These are phyloP conservation scores for Fusarium tanahbumbuense DNA, from an alignment of 2,329 filamentous ascomycete species.

Conservation along the genomic window DNA sequence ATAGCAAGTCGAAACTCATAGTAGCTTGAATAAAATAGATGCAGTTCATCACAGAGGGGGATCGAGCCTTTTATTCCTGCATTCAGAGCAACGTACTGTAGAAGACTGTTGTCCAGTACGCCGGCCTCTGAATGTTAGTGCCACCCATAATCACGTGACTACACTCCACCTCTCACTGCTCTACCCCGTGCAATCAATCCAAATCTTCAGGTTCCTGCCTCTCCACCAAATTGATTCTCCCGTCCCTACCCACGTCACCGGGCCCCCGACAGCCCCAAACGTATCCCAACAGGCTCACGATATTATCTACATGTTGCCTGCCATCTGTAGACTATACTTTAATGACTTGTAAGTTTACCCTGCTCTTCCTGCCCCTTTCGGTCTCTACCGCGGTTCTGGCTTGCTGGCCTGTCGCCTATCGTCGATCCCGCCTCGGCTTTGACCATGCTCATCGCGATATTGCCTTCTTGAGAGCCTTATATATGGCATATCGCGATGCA, in stretches of 20 bases:
- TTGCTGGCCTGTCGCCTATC: slow-evolving; percentile 52
- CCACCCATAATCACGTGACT: slow-evolving; percentile 35
- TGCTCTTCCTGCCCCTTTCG: slow-evolving; percentile 41
- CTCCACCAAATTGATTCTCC: slow-evolving; percentile 51
- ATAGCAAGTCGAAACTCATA: background rate
- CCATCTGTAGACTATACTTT: slow-evolving; percentile 57
- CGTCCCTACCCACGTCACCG: slow-evolving; percentile 50
- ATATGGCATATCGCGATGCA: slow-evolving; percentile 40
- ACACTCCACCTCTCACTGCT: slow-evolving; percentile 22
- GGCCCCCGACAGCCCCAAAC: slow-evolving; percentile 47
- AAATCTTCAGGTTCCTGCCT: slow-evolving; percentile 54
- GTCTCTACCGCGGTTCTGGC: slow-evolving; percentile 48
- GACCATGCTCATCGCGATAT: slow-evolving; percentile 52
- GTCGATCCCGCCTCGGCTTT: slow-evolving; percentile 52
- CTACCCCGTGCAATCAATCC: slow-evolving; percentile 48
- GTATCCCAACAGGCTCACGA: slow-evolving; percentile 40
- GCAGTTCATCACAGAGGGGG: background rate
- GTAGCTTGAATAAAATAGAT: background rate
- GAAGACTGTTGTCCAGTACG: background rate
- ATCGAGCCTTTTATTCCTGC: background rate
- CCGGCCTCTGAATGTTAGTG: background rate
- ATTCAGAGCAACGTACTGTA: background rate
- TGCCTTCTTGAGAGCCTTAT: slow-evolving; percentile 45
- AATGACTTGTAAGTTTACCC: slow-evolving; percentile 63
- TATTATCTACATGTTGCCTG: slow-evolving; percentile 44